Conservation (phyloP, 2,329 filamentous ascomycete genomes). For the Aschersonia sp. region DNA sequence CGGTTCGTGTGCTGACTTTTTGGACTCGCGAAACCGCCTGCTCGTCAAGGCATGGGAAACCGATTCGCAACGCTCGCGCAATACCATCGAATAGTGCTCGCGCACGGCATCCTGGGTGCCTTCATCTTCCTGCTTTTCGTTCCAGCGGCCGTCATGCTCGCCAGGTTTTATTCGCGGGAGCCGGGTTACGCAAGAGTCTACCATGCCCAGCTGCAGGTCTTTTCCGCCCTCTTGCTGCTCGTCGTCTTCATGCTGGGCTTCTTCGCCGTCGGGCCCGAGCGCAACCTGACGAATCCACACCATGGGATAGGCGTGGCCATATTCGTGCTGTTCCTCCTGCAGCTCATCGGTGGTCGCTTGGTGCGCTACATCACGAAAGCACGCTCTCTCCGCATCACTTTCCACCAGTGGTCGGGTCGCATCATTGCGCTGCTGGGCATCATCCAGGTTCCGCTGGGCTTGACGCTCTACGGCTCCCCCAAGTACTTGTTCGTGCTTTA, state of each 20-base stretch:
- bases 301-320: conserved; percentile 73
- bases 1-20: background rate
- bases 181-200: conserved; percentile 48
- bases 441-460: conserved; percentile 72
- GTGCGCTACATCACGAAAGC: conserved; percentile 37
- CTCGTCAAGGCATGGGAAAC: conserved; percentile 62
- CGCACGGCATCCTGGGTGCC: conserved; percentile 57
- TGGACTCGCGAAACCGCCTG: background rate
- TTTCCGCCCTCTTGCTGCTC: conserved; percentile 53
- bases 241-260: conserved; percentile 62
- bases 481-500: conserved; percentile 75
- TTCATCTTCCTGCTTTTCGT: conserved; percentile 63
- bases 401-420: conserved; percentile 83
- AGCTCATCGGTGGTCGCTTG: conserved; percentile 54
- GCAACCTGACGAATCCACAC: conserved; percentile 67
- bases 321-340: conserved; percentile 57
- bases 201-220: conserved; percentile 61
- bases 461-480: conserved; percentile 87
- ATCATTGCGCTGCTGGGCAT: conserved; percentile 68
- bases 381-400: conserved; percentile 38
- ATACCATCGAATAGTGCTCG: conserved; percentile 57
- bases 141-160: conserved; percentile 58
- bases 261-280: conserved; percentile 59
- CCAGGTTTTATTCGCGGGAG: conserved; percentile 53
- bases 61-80: conserved; percentile 54